Evolutionary conservation across 306 rosid genomes (phyloP).

Genomic region (Pueraria montana): DNA sequence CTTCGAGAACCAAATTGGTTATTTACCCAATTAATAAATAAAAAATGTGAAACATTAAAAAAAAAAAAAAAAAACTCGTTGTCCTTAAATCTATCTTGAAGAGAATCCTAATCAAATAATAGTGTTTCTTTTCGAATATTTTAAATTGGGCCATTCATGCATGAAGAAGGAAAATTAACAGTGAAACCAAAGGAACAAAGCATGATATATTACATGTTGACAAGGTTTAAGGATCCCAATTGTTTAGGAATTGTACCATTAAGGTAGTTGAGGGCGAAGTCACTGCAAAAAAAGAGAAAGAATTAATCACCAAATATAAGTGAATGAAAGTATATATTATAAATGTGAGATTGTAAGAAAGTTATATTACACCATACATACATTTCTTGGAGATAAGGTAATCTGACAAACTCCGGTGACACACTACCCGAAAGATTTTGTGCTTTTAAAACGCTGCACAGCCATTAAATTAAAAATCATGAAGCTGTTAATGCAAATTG

Average conservation of each 20-base stretch:
- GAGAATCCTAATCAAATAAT: not conserved
- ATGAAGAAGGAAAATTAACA: not conserved
- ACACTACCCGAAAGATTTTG: constrained; percentile 61
- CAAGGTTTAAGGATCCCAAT: constrained; percentile 61
- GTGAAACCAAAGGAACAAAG: not conserved
- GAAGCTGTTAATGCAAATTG: not conserved
- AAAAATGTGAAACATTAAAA: not conserved
- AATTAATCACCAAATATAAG: not conserved
- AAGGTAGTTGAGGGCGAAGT: constrained; percentile 65
- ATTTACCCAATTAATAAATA: no score
- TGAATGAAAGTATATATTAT: not conserved
- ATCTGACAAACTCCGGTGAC: constrained; percentile 53
- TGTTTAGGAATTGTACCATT: constrained; percentile 67
- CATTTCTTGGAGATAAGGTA: constrained; percentile 63
- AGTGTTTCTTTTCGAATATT: not conserved
- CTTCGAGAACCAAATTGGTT: no score
- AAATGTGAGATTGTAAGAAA: not conserved
- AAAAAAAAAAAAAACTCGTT: not conserved
- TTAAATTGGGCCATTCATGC: not conserved
- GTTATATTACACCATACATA: constrained; percentile 33
- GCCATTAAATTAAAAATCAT: not conserved
- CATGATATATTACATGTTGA: constrained; percentile 55
- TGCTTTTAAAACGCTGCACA: constrained; percentile 49
- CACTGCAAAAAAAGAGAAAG: constrained; percentile 49
- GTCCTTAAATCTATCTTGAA: not conserved